Percentiles rank a stretch among this genome's conserved stretches.
Evolutionary conservation across 2,329 filamentous ascomycete genomes (phyloP).

Genomic region (Keithomyces neogunnii): DNA sequence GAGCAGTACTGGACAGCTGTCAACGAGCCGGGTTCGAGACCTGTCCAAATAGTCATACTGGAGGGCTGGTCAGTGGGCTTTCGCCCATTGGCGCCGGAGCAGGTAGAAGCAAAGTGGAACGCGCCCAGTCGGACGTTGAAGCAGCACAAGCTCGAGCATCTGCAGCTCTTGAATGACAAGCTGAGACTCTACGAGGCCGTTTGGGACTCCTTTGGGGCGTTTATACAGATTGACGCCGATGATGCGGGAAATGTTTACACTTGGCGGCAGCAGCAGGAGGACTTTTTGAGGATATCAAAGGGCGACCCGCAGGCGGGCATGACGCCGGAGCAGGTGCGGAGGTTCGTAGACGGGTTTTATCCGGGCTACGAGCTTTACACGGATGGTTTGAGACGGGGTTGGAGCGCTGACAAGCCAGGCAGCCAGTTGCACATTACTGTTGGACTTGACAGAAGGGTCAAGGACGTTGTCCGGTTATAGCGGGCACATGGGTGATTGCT

Average conservation of each 20-base stretch:
- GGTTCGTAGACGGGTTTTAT: slow-evolving; percentile 64
- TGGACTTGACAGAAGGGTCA: slow-evolving; percentile 49
- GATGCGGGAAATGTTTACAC: slow-evolving; percentile 69
- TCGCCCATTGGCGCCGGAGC: slow-evolving; percentile 46
- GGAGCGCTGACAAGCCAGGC: slow-evolving; percentile 42
- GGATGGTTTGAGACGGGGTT: slow-evolving; percentile 47
- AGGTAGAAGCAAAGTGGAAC: slow-evolving; percentile 43
- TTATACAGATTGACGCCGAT: slow-evolving; percentile 59
- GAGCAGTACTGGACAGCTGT: slow-evolving; percentile 52
- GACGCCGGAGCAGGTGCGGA: slow-evolving; percentile 69
- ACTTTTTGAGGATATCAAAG: slow-evolving; percentile 53
- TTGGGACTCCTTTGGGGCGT: slow-evolving; percentile 42
- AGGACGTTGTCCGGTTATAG: slow-evolving; percentile 43
- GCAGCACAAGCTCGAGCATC: slow-evolving; percentile 38
- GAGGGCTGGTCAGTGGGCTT: slow-evolving; percentile 93
- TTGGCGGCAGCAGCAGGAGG: slow-evolving; percentile 79
- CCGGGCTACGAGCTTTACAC: slow-evolving; percentile 65
- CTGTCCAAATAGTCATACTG: slow-evolving; percentile 62
- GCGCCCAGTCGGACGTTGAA: slow-evolving; percentile 39
- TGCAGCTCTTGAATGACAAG: slow-evolving; percentile 41
- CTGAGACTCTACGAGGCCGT: slow-evolving; percentile 39
- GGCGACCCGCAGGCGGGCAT: slow-evolving; percentile 58
- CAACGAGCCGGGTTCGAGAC: slow-evolving; percentile 39
- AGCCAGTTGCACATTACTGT: slow-evolving; percentile 56
- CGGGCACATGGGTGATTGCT: too few species aligned